Evolutionary conservation across 1,284 basidiomycete genomes (phyloP).

Genomic region (Cutaneotrichosporon sp.): DNA sequence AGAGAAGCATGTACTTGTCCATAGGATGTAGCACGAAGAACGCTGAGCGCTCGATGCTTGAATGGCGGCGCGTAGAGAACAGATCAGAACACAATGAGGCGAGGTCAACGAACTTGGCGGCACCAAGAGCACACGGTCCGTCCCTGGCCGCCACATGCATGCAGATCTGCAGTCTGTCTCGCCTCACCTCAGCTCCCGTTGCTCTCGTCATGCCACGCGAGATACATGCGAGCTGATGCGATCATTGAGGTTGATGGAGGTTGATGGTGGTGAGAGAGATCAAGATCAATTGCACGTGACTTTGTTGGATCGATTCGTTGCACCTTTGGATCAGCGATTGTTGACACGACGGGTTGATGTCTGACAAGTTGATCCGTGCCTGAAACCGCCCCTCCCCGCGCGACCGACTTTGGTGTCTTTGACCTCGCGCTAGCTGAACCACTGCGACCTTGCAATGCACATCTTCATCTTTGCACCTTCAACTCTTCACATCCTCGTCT

Average conservation of each 20-base stretch:
- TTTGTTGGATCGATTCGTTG: slow-evolving; percentile 1
- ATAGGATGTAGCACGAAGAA: neutral
- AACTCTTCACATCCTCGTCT: neutral
- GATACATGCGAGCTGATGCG: neutral
- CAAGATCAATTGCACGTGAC: slow-evolving; percentile 1
- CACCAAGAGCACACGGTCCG: no score
- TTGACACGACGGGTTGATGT: neutral
- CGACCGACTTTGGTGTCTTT: neutral
- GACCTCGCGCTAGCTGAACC: neutral
- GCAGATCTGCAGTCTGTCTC: neutral
- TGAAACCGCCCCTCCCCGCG: neutral
- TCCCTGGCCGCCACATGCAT: neutral
- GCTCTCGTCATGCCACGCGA: neutral
- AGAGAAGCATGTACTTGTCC: neutral
- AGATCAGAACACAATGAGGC: no score
- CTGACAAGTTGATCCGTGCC: neutral
- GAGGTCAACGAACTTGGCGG: no score
- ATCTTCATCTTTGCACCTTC: neutral
- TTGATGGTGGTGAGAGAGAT: slow-evolving; percentile 1
- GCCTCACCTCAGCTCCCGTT: neutral
- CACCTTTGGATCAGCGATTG: neutral
- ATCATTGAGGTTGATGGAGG: no score
- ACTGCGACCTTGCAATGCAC: neutral
- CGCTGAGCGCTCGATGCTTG: no score
- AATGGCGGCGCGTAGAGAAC: no score